Evolutionary conservation across 2,329 filamentous ascomycete species (phyloP).

Genomic region (Metarhizium robertsii): DNA sequence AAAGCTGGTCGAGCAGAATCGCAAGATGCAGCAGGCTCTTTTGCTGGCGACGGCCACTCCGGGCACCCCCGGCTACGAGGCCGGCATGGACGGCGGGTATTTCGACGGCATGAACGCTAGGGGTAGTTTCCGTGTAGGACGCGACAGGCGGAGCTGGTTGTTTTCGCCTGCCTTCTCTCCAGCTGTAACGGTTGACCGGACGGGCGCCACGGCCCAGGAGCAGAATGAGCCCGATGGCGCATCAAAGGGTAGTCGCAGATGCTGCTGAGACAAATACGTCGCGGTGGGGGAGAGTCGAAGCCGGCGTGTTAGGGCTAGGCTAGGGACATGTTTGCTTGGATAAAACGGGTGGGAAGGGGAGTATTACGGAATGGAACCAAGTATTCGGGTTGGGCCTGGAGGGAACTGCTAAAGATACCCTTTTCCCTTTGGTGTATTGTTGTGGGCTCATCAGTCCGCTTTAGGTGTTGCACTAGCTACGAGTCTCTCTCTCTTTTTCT

Average conservation of each 20-base stretch:
- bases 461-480: not conserved
- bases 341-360: not conserved
- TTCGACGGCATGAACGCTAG: slow-evolving; percentile 40
- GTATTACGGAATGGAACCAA: not conserved
- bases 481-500: no score
- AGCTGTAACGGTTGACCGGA: slow-evolving; percentile 37
- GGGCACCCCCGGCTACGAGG: slow-evolving; percentile 36
- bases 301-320: not conserved
- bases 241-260: slow-evolving; percentile 17
- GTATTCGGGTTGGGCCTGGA: not conserved
- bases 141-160: slow-evolving; percentile 50
- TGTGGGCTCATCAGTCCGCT: not conserved
- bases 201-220: slow-evolving; percentile 20
- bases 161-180: slow-evolving; percentile 46
- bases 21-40: slow-evolving; percentile 51
- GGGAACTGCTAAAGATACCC: not conserved
- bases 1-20: slow-evolving; percentile 55
- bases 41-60: slow-evolving; percentile 44
- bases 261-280: slow-evolving; percentile 16
- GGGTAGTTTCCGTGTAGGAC: slow-evolving; percentile 46
- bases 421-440: not conserved
- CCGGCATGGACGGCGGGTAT: slow-evolving; percentile 37
- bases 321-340: not conserved
- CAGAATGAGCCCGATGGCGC: slow-evolving; percentile 10
- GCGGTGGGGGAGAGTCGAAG: not conserved